Base-by-base conservation (phyloP, 331 rosid genomes). In the Prunus yedoensis region DNA sequence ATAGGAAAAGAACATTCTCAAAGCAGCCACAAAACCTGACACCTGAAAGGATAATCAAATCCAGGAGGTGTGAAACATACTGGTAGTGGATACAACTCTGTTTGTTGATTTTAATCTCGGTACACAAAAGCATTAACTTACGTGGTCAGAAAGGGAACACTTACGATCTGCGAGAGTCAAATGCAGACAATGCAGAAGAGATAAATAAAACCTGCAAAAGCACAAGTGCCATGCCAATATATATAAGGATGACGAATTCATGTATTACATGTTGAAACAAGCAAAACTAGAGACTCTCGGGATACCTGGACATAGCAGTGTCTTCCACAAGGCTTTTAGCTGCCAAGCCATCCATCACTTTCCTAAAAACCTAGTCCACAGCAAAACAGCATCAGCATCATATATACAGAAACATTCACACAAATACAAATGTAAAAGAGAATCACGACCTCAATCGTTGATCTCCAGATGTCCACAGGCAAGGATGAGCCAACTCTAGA, bases 121-220 rank as follows among this genome's bases (percentile, higher is more conserved):
- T 70, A 76, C 18, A 76, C 74, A 74, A 74, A 73, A 65, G 57
- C 23, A 25, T 25, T 25, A 73, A 75, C 97, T 86, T 87, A 94
- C 99, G 76, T 94, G 99, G 80, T 89, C 95, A 13, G 97, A 88
- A 74, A 90, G 88, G 71, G 90, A 76, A 83, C 87, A 83, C 80
- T 90, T 94, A 54, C 85, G 78, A 84, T 92, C 91, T 52, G 74
- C 62, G n/a, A 94, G 87, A 84, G 86, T 87, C 81, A 89, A 87
- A 87, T 94, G 99, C 78, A 94, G 84, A 82, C 90, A 89, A 67
- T 73, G 72, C 79, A 94, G 77, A 66, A 94, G 88, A 69, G 97
- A 91, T 57, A 83, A 85, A 85, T 92, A 92, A 82, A 86, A 94
- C 93, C 99, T 94, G 83, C 81, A 85, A 61, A 67, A 77, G 52